Base-by-base conservation (phyloP, 2,329 filamentous ascomycete species). In the Aschersonia sp. region DNA sequence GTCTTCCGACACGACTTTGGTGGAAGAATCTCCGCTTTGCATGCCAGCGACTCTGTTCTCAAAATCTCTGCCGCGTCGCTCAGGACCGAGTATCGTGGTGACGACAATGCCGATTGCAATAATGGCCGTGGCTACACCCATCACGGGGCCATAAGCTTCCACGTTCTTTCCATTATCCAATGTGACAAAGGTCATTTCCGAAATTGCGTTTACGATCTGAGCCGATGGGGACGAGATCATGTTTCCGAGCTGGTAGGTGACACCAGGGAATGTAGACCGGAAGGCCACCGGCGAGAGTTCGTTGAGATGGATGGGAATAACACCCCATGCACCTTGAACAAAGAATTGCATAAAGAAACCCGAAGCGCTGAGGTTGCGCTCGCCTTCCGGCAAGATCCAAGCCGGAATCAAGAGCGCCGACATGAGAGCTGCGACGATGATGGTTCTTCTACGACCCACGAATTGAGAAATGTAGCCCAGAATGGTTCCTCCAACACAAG, bases 401-500 rank as follows among this genome's bases (percentile, higher is more conserved):
- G 81, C 80, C 0, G 82, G 82, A 51, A 86, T 83, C 35, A 86
- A 61, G 45, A 67, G 56, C 12, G 66, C 77, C n/a, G 76, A 79
- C 49, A 81, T 66, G 49, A 84, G 52, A 10, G 77, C 73, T 1
- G 79, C 69, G 42, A 66, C 61, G 48, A 84, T 72, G 59, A 86
- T 86, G 47, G 77, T 74, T 40, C 81, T 73, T 30, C 85, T 79
- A 35, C 85, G 82, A 11, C 85, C 86, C 44, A 87, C 65, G 58
- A 81, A 87, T 58, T 90, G 84, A 6, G 81, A 86, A 6, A 79
- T 56, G 60, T 88, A 89, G 29, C 85, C 86, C 50, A 85, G 74
- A 51, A 83, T 76, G 41, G 79, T 81, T 30, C 83, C 83, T 35
- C 83, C 84, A 1, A 87, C 76, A 54, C 82, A 84, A 42, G 84